Evolutionary conservation across 2,329 filamentous ascomycete species (phyloP), one percentile per base, ranked within the genome.

Genomic region (Gaeumannomyces sp.): DNA sequence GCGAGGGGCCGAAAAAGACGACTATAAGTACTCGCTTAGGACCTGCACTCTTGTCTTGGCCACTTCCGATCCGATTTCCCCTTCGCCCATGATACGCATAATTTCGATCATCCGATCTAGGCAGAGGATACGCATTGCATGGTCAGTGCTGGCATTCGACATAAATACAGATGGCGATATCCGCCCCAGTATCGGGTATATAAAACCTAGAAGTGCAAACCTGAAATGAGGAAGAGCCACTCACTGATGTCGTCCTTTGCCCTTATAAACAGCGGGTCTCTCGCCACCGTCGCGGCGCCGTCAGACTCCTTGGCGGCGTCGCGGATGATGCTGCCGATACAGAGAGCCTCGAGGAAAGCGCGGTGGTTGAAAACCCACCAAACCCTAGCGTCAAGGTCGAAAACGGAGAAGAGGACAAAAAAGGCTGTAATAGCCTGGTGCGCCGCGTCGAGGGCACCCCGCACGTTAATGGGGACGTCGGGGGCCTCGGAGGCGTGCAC

Each of bases 301-400:
- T 76, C 76, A 13, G 78, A 76, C 67, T 83, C 80, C 56, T 76
- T 78, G 3, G 75, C 72, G 27, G 80, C 78, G 72, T 87, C 84
- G 57, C 80, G 77, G 65, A 89, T 73, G 29, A 88, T 81, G 67
- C 82, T 83, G 28, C 85, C 85, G 61, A 90, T 90, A 75, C 85
- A 91, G 72, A 88, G 74, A 38, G 89, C 89, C 78, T 93, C 90
- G 63, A 93, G 81, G 72, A 93, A 93, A 0, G 90, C 90, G 1
- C 91, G 80, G 72, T 93, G 91, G 73, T 92, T 91, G 69, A 93
- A 92, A 0, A 92, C 89, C 90, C 90, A 94, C 90, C 90, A 93
- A 0, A 93, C 90, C 19, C 87, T 83, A 1, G 89, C 89, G 77
- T 94, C 91, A 22, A 80, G 79, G 69, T 89, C 85, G 67, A 93